Conservation (phyloP, 495 filamentous ascomycete genomes). For the Penicillium angulare region DNA sequence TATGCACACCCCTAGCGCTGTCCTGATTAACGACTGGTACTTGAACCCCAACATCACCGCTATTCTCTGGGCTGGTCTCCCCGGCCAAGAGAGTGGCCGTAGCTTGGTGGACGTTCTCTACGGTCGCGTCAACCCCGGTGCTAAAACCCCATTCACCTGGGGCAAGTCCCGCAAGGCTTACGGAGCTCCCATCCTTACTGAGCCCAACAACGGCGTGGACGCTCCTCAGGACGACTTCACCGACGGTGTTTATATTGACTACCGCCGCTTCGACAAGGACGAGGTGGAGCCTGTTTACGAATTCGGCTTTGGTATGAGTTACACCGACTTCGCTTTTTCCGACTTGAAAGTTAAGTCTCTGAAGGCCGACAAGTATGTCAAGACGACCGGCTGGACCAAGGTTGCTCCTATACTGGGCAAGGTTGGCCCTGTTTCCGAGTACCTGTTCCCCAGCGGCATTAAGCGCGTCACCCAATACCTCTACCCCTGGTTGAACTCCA, state of each 20-base stretch:
- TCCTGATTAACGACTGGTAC: constrained; percentile 74
- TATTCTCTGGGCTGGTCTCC: constrained; percentile 90
- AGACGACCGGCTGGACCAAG: constrained; percentile 64
- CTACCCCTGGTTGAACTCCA: constrained; percentile 88
- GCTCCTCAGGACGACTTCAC: constrained; percentile 79
- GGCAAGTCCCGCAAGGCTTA: constrained; percentile 71
- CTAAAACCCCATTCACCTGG: constrained; percentile 86
- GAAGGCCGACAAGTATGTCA: constrained; percentile 56
- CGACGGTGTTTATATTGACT: constrained; percentile 93
- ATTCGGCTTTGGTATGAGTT: constrained; percentile 88
- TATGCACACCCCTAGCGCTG: constrained; percentile 81
- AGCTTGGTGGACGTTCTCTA: constrained; percentile 90
- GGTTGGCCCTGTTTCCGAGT: constrained; percentile 62
- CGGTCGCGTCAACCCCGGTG: constrained; percentile 81
- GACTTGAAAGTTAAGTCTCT: constrained; percentile 62
- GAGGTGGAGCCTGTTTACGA: constrained; percentile 77
- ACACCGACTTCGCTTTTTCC: constrained; percentile 83
- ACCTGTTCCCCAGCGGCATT: constrained; percentile 70
- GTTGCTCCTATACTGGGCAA: constrained; percentile 71
- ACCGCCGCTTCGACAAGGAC: constrained; percentile 80
- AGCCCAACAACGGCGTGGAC: constrained; percentile 65
- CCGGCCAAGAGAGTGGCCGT: constrained; percentile 90
- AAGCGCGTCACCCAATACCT: constrained; percentile 61
- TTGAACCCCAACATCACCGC: constrained; percentile 89
- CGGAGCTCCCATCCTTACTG: constrained; percentile 70